Evolutionary conservation across 2,329 filamentous ascomycete species (phyloP), one percentile per base, ranked within the genome.

Genomic region (Cladosporium sp.): DNA sequence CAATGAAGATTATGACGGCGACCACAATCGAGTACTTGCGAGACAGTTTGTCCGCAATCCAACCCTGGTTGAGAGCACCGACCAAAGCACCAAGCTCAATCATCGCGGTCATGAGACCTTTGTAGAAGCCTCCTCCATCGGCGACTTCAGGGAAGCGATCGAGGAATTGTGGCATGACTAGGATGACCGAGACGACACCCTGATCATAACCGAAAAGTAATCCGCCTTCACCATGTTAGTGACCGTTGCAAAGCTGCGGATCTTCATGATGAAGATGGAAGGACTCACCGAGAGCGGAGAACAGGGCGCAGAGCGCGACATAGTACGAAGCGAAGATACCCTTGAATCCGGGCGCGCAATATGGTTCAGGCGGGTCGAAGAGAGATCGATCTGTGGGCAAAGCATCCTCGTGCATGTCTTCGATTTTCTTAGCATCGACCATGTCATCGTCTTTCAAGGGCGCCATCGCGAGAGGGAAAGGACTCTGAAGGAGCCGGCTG

Each of bases 101-200:
- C 72, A 77, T 77, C 5, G 70, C 74, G 2, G 75, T 78, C 69
- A 77, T 73, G 51, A 78, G 66, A 3, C 76, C 71, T 44, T 66
- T 73, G 51, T 68, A 67, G 62, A 75, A 76, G 0, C 66, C 69
- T 10, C 60, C 60, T 13, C 56, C 42, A 22, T 61, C 56, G 4
- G 68, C 67, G 15, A 73, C 66, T 19, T 68, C 58, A 15, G 74
- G 72, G 61, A 74, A 78, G 1, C 62, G 62, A 0, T 67, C 55
- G 22, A 76, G 70, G 58, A 80, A 80, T 50, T 78, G 74, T 0
- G 69, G 65, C 74, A 79, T 78, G 15, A 75, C 72, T 9, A 77
- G 70, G 59, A 78, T 77, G 45, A 79, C 70, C 4, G 60, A 63
- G 8, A 71, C 63, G 7, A 71, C 64, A 28, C 69, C 69, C 61